Percentiles rank a stretch among this genome's conserved stretches.
These are phyloP conservation scores for Suillus plorans DNA, from an alignment of 768 basidiomycete genomes.

Conservation along the genomic window DNA sequence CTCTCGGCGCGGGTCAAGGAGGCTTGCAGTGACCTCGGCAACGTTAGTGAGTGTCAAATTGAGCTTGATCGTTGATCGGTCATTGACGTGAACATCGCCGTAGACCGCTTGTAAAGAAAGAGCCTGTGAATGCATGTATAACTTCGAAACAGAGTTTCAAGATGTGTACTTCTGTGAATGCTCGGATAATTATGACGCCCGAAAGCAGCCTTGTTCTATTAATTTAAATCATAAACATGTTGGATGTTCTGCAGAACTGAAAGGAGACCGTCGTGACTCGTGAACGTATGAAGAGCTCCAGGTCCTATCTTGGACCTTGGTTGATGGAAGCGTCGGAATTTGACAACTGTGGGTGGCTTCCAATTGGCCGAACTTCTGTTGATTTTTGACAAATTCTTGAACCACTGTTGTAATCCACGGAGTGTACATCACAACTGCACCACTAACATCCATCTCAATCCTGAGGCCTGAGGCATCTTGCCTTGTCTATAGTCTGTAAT, in stretches of 20 bases:
- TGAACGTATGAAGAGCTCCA: background rate
- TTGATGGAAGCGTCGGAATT: background rate
- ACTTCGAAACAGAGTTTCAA: background rate
- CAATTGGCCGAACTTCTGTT: background rate
- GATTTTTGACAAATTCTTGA: background rate
- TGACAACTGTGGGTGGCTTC: constrained; percentile 2
- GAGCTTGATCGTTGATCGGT: background rate
- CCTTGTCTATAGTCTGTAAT: background rate
- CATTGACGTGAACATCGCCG: constrained; percentile 21
- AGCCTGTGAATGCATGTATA: background rate
- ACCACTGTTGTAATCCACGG: background rate
- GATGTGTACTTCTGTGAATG: background rate
- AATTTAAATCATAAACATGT: background rate
- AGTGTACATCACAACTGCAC: background rate
- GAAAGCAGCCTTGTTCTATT: background rate
- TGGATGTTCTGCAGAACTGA: background rate
- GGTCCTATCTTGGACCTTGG: background rate
- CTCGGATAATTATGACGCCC: background rate
- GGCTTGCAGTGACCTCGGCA: constrained; percentile 90
- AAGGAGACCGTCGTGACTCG: background rate
- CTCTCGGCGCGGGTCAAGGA: constrained; percentile 83
- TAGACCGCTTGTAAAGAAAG: constrained; percentile 10
- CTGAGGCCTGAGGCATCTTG: too few species aligned
- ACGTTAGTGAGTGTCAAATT: constrained; percentile 42
- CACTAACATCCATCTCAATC: background rate